These are phyloP conservation scores for Elaeis guineensis DNA, from an alignment of 176 grass and related monocot genomes.

Conservation along the genomic window DNA sequence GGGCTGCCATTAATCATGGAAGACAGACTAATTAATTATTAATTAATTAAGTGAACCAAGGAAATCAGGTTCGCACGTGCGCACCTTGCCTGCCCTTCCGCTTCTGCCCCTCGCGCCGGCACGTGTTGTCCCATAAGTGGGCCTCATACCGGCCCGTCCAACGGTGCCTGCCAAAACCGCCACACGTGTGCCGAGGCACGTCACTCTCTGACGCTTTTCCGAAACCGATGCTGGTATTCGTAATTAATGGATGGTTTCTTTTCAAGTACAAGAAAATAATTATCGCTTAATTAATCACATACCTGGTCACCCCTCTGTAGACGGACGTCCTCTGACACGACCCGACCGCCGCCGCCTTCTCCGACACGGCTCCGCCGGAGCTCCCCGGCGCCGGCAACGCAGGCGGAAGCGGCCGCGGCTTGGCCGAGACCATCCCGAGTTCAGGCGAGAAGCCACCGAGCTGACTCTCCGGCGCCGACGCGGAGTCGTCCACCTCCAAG, in stretches of 20 bases:
- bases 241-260: no score
- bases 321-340: conserved; percentile 43
- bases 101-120: conserved; percentile 12
- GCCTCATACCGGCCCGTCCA: conserved; percentile 18
- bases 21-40: no score
- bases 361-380: not conserved
- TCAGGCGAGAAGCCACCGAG: not conserved
- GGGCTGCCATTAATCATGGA: no score
- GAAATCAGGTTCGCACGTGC: not conserved
- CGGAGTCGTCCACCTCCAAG: not conserved
- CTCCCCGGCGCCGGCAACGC: conserved; percentile 15
- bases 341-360: not conserved
- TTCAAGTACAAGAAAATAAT: no score
- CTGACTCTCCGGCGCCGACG: conserved; percentile 4
- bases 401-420: not conserved
- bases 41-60: no score
- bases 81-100: conserved; percentile 26
- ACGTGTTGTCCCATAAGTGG: conserved; percentile 17
- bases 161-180: not conserved
- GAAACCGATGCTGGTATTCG: no score
- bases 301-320: conserved; percentile 85
- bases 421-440: not conserved
- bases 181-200: not conserved
- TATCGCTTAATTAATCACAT: no score
- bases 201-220: not conserved